Base-by-base conservation (phyloP, 1,139 yeast species). In the Nakaseomyces glabratus region DNA sequence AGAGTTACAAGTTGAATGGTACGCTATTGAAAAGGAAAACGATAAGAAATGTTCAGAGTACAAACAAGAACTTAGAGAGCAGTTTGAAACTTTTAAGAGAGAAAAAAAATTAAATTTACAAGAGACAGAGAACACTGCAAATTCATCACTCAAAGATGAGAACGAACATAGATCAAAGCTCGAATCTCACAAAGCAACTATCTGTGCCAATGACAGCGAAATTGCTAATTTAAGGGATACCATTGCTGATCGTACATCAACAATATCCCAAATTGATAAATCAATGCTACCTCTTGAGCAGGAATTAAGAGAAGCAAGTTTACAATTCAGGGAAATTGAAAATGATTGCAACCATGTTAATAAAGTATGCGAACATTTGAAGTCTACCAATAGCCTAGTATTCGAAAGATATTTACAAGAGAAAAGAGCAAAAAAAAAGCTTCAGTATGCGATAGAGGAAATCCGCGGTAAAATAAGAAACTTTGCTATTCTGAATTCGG, bases 391-490 rank as follows among this genome's bases (percentile, higher is more conserved):
- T 21, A 18, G 18, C 13, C 15, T 6, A 7, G 21, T 18, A 6
- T 26, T 17, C 10, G 30, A 26, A 4, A 17, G 21, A 7, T 26
- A 26, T 11, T 14, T 26, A 14, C 30, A 26, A 10, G 30, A 26
- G 14, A 26, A 26, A 11, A 13, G 30, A 8, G 10, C 18, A 6
- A 26, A 26, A 15, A 26, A 26, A 12, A 20, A 21, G 10, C 10
- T 26, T 8, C 30, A 26, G 14, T 26, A n/a, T 4, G 21, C 30
- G 6, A 26, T 26, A 11, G 30, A 26, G 21, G 30, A 26, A 17
- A 18, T 18, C 21, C 30, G 18, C n/a, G 30, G 30, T 12, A 12
- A 11, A 14, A 15, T 26, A n/a, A 17, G 30, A 17, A 26, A 26
- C 10, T 26, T 26, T 18, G 30, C 30, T 4, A 7, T 26, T 4